Percentiles rank a stretch among this genome's conserved stretches.
phyloP scores from a whole-genome alignment of 106 monocot genomes.

The Narthecium ossifragum region DNA sequence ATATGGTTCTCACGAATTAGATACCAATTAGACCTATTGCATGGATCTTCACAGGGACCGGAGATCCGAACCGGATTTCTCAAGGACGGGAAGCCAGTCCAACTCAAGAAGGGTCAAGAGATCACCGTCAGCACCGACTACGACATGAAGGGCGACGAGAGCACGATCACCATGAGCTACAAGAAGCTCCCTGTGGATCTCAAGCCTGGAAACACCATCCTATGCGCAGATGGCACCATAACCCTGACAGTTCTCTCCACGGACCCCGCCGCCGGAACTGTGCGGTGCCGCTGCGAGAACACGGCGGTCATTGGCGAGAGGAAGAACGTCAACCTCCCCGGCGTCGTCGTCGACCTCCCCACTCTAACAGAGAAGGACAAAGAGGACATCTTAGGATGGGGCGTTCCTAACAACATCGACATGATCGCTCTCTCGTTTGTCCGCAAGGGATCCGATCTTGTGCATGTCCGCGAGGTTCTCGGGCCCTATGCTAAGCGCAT shows the following conservation, averaged over 20 bases:
- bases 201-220: slow-evolving; percentile 70
- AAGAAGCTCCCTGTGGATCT: slow-evolving; percentile 83
- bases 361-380: slow-evolving; percentile 86
- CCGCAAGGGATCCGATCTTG: slow-evolving; percentile 88
- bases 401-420: slow-evolving; percentile 81
- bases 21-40: no score
- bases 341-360: slow-evolving; percentile 81
- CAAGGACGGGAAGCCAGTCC: slow-evolving; percentile 81
- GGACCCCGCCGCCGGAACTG: slow-evolving; percentile 62
- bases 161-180: slow-evolving; percentile 84
- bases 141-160: slow-evolving; percentile 63
- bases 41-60: no score
- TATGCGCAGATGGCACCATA: slow-evolving; percentile 91
- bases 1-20: no score
- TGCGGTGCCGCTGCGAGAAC: slow-evolving; percentile 79
- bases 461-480: slow-evolving; percentile 69
- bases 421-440: slow-evolving; percentile 93
- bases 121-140: slow-evolving; percentile 81
- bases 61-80: slow-evolving; percentile 94
- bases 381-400: slow-evolving; percentile 84
- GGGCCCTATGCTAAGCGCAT: slow-evolving; percentile 67
- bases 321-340: slow-evolving; percentile 93
- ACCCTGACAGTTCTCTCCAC: slow-evolving; percentile 73
- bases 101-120: slow-evolving; percentile 78
- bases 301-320: slow-evolving; percentile 77